Conservation (phyloP, 2,329 filamentous ascomycete species). For the Cladorrhinum sp. region DNA sequence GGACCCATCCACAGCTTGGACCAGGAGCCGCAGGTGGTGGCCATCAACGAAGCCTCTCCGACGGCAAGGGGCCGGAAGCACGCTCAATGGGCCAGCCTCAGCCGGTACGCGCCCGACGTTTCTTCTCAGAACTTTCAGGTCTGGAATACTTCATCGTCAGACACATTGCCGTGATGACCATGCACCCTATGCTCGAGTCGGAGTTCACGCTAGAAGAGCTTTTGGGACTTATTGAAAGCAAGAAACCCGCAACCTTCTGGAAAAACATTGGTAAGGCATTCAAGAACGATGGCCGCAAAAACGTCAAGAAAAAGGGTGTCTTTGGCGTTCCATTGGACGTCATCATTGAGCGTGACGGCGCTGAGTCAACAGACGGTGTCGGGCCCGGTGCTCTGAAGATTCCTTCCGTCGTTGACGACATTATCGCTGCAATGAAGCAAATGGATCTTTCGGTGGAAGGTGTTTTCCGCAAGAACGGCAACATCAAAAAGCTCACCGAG, state of each 20-base stretch:
- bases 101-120: constrained; percentile 65
- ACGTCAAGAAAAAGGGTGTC: constrained; percentile 84
- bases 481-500: constrained; percentile 90
- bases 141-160: constrained; percentile 97
- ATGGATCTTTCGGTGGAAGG: constrained; percentile 99
- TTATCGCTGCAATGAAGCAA: constrained; percentile 90
- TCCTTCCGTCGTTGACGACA: constrained; percentile 91
- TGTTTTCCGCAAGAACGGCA: constrained; percentile 98
- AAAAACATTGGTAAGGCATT: constrained; percentile 97
- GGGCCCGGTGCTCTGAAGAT: constrained; percentile 88
- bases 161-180: constrained; percentile 88
- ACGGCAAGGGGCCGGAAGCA: constrained; percentile 48
- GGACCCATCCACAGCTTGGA: constrained; percentile 61
- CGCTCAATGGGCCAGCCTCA: constrained; percentile 50
- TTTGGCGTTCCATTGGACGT: constrained; percentile 88
- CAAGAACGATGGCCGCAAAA: constrained; percentile 77
- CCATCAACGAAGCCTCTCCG: constrained; percentile 49
- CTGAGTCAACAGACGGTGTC: constrained; percentile 96
- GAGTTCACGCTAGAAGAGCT: constrained; percentile 94
- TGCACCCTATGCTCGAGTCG: constrained; percentile 86
- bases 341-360: constrained; percentile 88
- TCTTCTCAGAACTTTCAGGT: constrained; percentile 93
- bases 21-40: constrained; percentile 61
- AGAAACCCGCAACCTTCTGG: constrained; percentile 90
- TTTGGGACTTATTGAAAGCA: constrained; percentile 85